Conservation (phyloP, 352 stramenopile genomes). For the Saprolegnia parasitica region DNA sequence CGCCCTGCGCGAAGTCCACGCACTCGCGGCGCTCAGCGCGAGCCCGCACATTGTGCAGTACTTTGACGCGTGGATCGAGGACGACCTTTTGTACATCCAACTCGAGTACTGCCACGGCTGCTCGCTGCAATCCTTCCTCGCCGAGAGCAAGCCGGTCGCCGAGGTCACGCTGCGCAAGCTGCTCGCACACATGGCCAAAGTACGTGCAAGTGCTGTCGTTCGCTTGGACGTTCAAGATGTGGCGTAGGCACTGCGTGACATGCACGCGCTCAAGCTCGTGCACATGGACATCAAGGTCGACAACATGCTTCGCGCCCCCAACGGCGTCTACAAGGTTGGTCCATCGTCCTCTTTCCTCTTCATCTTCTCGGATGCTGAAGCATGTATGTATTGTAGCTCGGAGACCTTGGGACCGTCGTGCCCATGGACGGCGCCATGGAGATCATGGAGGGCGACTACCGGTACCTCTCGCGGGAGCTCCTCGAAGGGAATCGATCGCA, state of each 20-base stretch:
- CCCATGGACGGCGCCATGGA: slow-evolving; percentile 77
- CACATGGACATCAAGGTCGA: slow-evolving; percentile 87
- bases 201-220: slow-evolving; percentile 29
- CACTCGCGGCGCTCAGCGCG: slow-evolving; percentile 65
- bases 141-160: slow-evolving; percentile 59
- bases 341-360: too few relatives aligned
- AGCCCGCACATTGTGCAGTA: slow-evolving; percentile 81
- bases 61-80: slow-evolving; percentile 86
- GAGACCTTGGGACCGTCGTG: slow-evolving; percentile 75
- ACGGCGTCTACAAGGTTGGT: slow-evolving; percentile 67
- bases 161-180: slow-evolving; percentile 70
- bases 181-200: slow-evolving; percentile 68
- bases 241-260: slow-evolving; percentile 61
- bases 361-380: too few relatives aligned
- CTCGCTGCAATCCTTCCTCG: slow-evolving; percentile 56
- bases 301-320: slow-evolving; percentile 63
- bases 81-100: slow-evolving; percentile 85
- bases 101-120: slow-evolving; percentile 68
- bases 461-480: slow-evolving; percentile 77
- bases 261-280: slow-evolving; percentile 79
- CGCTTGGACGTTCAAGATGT: background rate
- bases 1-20: slow-evolving; percentile 75
- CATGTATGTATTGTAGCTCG: slow-evolving; percentile 37
- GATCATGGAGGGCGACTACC: slow-evolving; percentile 82
- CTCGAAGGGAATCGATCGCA: slow-evolving; percentile 75